Evolutionary conservation across 768 basidiomycete genomes (phyloP), one percentile per base, ranked within the genome.

Genomic region (Chalciporus chontae): DNA sequence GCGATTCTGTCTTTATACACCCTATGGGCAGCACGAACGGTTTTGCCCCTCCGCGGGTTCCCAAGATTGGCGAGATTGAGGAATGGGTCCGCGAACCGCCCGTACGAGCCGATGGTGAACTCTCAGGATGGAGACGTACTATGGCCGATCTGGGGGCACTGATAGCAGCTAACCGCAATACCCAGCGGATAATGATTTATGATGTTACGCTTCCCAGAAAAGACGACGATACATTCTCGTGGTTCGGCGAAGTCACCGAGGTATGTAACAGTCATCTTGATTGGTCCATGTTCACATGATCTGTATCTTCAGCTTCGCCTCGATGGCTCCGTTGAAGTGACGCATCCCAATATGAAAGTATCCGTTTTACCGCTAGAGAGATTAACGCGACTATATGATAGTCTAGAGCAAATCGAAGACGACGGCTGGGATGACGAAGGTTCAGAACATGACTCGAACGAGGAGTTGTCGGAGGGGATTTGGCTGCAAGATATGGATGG

Each of bases 181-280:
- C 71, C 10, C 75, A 71, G 42, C 64, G 63, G 37, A 53, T 66
- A 13, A 59, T 56, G 37, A 77, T 80, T 42, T 68, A 69, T 18
- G 64, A 59, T 36, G 76, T 85, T 14, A 66, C 72, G 45, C 68
- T 74, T 45, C 76, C 78, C 32, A 54, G 55, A 23, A 54, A 53
- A 27, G 69, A 66, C 45, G 76, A 77, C 57, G 61, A 66, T 8
- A 64, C 70, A 40, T 62, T 90, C 19, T 70, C 75, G 40, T 97
- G 94, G 94, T 82, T 90, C 47, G 94, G 94, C 19, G 90, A 95
- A 71, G 92, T 96, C 15, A 79, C 78, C 26, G 79, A 77, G 65
- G 92, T 82, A 69, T 43, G 81, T 52, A 43, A 8, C 13, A 8
- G 6, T 41, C 62, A 27, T 47, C 26, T 18, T 31, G 51, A 42